Evolutionary conservation across 805 yeast species (phyloP), one percentile per base, ranked within the genome.

Genomic region (Teunomyces pallodes): DNA sequence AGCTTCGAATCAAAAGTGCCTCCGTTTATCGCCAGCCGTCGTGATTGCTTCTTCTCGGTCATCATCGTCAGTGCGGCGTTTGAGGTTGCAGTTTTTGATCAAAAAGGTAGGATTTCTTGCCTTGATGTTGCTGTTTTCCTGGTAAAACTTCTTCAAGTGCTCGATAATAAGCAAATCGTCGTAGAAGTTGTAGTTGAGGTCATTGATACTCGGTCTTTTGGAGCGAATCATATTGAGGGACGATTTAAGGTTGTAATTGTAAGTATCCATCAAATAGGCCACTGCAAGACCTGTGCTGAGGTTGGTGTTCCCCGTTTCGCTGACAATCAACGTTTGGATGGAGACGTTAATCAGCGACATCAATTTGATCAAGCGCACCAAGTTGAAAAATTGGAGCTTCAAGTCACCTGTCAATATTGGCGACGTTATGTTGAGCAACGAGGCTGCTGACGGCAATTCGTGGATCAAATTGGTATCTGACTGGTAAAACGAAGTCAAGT

Each of bases 241-340:
- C 8, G 67, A 60, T 26, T 55, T 59, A 29, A 69, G 57, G 49
- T 72, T 66, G 48, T 62, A 69, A 47, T 61, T 61, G 52, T 72
- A 72, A 45, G 53, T 56, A 54, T 72, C 77, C 76, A 72, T 72
- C 51, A 71, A 59, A 46, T 66, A 69, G 39, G 72, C 66, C 17
- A 69, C 61, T 5, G 66, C 52, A 44, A 72, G 55, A 9, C 69
- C 66, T 3, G 69, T 69, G 26, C 74, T 61, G 17, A 64, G 48
- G 43, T 51, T 54, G 36, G 53, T 51, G 30, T 50, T 48, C 2
- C 70, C 70, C 30, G 60, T 57, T 31, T 63, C 68, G n/a, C 71
- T 57, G n/a, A 71, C 57, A 36, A 72, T 51, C 44, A 71, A 55
- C 5, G 70, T 61, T 46, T 64, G 67, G 26, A 67, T 63, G 4